Evolutionary conservation across 139 green algal species (phyloP).

Genomic region (Volvox africanus): DNA sequence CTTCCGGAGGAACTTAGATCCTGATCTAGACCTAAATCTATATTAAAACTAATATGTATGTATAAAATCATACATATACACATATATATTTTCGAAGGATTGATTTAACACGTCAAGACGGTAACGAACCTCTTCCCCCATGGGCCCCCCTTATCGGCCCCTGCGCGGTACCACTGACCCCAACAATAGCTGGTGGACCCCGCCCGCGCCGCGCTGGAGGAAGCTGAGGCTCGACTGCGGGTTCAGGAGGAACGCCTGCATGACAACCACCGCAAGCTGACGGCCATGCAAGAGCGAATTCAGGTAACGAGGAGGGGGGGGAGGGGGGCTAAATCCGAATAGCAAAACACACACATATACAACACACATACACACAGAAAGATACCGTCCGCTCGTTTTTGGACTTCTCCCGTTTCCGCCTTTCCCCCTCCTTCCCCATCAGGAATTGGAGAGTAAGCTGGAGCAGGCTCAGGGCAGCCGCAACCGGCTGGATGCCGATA

Average conservation of each 20-base stretch:
- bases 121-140: no score
- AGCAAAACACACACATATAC: no score
- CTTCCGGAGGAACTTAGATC: no score
- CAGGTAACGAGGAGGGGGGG: background rate
- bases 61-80: no score
- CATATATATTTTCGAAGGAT: no score
- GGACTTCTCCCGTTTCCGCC: background rate
- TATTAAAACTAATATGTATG: no score
- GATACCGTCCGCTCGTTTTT: background rate
- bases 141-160: no score
- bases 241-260: slow-evolving; percentile 53
- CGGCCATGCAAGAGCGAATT: slow-evolving; percentile 41
- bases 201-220: slow-evolving; percentile 57
- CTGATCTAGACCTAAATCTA: no score
- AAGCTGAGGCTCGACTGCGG: slow-evolving; percentile 59
- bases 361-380: no score
- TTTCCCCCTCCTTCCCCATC: background rate
- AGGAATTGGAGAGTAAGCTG: slow-evolving; percentile 54
- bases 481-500: slow-evolving; percentile 36
- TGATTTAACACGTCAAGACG: no score
- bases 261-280: slow-evolving; percentile 22
- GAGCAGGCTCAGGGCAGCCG: background rate
- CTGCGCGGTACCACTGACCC: no score
- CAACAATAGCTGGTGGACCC: slow-evolving; percentile 70
- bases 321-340: background rate